Evolutionary conservation across 2,329 filamentous ascomycete genomes (phyloP), one percentile per base, ranked within the genome.

Genomic region (Aspergillus novoparasiticus): DNA sequence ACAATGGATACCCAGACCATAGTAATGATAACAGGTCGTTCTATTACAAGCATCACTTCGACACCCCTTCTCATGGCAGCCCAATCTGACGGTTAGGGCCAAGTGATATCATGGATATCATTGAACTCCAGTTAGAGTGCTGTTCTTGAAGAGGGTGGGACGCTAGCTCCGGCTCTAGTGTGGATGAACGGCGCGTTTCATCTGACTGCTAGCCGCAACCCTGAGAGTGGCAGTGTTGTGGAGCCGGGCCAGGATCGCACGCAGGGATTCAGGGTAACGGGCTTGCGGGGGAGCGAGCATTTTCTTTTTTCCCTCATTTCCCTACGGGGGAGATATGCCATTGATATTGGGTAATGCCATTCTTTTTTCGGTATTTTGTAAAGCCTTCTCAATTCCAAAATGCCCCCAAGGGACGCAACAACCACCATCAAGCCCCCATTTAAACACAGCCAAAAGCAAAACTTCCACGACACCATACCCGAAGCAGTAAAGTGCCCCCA

Each of bases 141-240:
- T 39, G 32, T 36, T 21, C 34, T 55, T 34, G 23, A 50, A 50
- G 26, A 50, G 46, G 46, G 46, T 50, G 45, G 45, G 23, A 26
- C 45, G 23, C 21, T 23, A 28, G 21, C 10, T 23, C 21, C 56
- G 41, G 26, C 16, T 32, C n/a, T 36, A 58, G 45, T 51, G 30
- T 59, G 34, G 5, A 14, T 60, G 64, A 59, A 54, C 68, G 63
- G 68, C 65, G 65, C 68, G 74, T 76, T 76, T 76, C 74, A 76
- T 64, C 64, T 68, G 57, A 48, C 58, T 59, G 61, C 66, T 76
- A 75, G 74, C 68, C 67, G 70, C 64, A 67, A 73, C 66, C 71
- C 72, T 73, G 71, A 71, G 57, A 64, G 71, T 72, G 71, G 72
- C 68, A 74, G 70, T 72, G 70, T 69, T 58, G 69, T 71, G 72